Evolutionary conservation across 495 filamentous ascomycete genomes (phyloP).

Genomic region (Parmelia sp.): DNA sequence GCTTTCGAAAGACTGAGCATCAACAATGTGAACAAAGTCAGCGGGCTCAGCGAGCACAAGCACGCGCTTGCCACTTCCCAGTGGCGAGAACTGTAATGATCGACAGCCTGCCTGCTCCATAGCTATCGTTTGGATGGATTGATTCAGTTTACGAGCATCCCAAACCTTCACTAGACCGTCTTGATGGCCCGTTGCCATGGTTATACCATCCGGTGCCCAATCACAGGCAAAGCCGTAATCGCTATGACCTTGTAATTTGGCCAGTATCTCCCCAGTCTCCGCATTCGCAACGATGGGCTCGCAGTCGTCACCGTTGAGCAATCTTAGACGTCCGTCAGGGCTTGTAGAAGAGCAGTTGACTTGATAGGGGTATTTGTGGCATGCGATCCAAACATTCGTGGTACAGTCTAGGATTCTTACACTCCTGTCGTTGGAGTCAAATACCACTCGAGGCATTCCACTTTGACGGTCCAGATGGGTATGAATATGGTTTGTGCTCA

Average conservation of each 20-base stretch:
- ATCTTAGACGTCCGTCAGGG: slow-evolving; percentile 71
- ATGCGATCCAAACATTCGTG: slow-evolving; percentile 58
- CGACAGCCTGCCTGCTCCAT: slow-evolving; percentile 76
- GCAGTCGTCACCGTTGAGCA: slow-evolving; percentile 63
- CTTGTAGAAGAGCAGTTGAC: slow-evolving; percentile 83
- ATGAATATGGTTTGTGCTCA: slow-evolving; percentile 85
- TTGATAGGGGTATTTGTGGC: slow-evolving; percentile 56
- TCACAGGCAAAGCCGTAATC: slow-evolving; percentile 87
- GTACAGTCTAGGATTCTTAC: slow-evolving; percentile 70
- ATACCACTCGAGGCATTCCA: slow-evolving; percentile 59
- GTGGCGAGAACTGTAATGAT: slow-evolving; percentile 72
- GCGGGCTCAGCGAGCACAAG: slow-evolving; percentile 78
- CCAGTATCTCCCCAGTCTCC: slow-evolving; percentile 51
- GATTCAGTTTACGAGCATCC: slow-evolving; percentile 71
- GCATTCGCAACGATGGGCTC: slow-evolving; percentile 58
- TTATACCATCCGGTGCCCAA: slow-evolving; percentile 84
- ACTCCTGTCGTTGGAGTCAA: slow-evolving; percentile 76
- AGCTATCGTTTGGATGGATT: slow-evolving; percentile 54
- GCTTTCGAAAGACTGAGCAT: slow-evolving; percentile 58
- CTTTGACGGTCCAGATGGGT: slow-evolving; percentile 55
- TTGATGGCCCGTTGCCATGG: slow-evolving; percentile 85
- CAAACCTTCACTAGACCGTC: slow-evolving; percentile 79
- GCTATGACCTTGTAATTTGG: slow-evolving; percentile 59
- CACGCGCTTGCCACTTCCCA: slow-evolving; percentile 65
- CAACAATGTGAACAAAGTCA: slow-evolving; percentile 73